Conservation (phyloP, 176 grass and related monocot species). For the Musa troglodytarum region DNA sequence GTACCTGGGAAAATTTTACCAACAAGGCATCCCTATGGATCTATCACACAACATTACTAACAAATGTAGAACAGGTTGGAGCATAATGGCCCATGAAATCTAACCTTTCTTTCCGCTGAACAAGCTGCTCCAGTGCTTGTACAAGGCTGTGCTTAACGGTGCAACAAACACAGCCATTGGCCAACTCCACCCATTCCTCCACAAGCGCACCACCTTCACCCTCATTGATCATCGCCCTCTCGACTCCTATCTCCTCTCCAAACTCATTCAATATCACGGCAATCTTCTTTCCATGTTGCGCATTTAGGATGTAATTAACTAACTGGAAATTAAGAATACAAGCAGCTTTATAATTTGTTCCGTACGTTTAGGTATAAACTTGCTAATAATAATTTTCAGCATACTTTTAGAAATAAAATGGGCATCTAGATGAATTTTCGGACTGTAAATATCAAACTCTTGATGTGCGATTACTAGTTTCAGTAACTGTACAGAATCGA, state of each 20-base stretch:
- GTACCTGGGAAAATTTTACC: neutral
- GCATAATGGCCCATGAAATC: neutral
- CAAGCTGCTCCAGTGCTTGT: conserved; percentile 92
- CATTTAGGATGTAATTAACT: conserved; percentile 80
- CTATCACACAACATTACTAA: neutral
- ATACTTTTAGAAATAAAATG: neutral
- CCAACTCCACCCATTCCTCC: conserved; percentile 94
- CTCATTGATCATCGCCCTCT: conserved; percentile 97
- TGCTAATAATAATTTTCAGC: neutral
- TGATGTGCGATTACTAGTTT: too few relatives aligned
- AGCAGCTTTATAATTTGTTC: conserved; percentile 1
- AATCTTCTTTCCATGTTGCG: conserved; percentile 76
- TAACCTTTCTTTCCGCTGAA: conserved; percentile 86
- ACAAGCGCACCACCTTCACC: conserved; percentile 75
- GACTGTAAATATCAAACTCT: neutral
- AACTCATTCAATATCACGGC: conserved; percentile 92
- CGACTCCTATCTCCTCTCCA: conserved; percentile 88
- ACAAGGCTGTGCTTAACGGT: conserved; percentile 91
- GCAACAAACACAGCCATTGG: conserved; percentile 96
- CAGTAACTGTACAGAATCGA: too few relatives aligned
- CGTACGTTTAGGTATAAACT: neutral
- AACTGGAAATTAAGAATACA: conserved; percentile 43
- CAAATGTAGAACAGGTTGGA: neutral
- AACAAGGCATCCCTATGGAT: neutral
- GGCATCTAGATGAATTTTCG: neutral